phyloP scores from a whole-genome alignment of 768 basidiomycete genomes.

The Calocybe gangraenosa region DNA sequence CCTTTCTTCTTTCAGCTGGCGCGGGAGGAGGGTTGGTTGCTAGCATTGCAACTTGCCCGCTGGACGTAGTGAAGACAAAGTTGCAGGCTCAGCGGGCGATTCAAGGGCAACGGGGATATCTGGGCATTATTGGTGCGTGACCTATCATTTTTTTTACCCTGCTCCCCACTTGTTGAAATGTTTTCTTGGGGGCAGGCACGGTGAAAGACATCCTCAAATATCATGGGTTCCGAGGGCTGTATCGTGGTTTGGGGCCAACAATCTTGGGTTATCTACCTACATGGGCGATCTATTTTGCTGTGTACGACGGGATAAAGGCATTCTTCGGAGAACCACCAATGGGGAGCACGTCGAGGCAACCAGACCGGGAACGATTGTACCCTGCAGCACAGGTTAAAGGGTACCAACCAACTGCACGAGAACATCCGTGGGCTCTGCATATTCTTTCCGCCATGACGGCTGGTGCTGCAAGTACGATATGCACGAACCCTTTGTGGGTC shows the following conservation, averaged over 20 bases:
- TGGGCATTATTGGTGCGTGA: constrained; percentile 66
- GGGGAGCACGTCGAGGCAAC: constrained; percentile 20
- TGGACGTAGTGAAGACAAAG: constrained; percentile 97
- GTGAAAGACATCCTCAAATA: constrained; percentile 41
- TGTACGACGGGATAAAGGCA: constrained; percentile 94
- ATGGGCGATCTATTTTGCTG: constrained; percentile 98
- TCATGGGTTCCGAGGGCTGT: constrained; percentile 86
- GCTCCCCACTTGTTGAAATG: constrained; percentile 10
- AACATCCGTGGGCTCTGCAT: constrained; percentile 84
- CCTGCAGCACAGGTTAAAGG: constrained; percentile 84
- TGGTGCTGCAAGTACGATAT: constrained; percentile 88
- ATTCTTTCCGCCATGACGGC: constrained; percentile 95
- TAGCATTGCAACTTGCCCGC: constrained; percentile 90
- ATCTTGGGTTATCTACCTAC: constrained; percentile 96
- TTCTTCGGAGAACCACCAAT: constrained; percentile 67
- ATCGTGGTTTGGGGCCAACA: constrained; percentile 96
- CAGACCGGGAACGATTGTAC: constrained; percentile 49
- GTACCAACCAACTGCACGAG: constrained; percentile 75
- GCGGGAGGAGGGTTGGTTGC: constrained; percentile 94
- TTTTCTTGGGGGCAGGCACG: constrained; percentile 29
- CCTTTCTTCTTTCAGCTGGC: constrained; percentile 56
- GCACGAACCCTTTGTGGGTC: constrained; percentile 97
- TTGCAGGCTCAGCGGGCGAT: constrained; percentile 87
- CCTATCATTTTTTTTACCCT: not conserved
- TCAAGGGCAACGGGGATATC: constrained; percentile 67